Conservation (phyloP, 352 stramenopile species). For the Lagenidium giganteum region DNA sequence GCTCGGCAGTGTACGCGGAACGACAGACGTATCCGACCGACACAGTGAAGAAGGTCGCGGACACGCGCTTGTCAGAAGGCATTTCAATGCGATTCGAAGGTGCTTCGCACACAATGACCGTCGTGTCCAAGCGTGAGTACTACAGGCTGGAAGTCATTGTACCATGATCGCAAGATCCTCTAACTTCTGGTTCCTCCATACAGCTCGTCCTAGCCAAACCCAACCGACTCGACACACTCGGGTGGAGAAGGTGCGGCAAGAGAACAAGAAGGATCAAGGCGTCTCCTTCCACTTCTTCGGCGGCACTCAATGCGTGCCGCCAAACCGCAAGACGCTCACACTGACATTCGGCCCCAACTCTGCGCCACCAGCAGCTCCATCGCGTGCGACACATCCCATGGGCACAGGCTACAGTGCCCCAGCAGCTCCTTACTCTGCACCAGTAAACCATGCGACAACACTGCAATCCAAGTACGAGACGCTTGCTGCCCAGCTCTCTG, state of each 20-base stretch:
- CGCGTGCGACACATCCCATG: no score
- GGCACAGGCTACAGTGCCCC: background rate
- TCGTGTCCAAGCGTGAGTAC: no score
- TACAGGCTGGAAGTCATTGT: no score
- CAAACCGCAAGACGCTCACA: no score
- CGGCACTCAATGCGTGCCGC: conserved; percentile 1
- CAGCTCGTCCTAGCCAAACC: conserved; percentile 19
- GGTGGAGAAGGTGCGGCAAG: conserved; percentile 15
- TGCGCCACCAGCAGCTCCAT: background rate
- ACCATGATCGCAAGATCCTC: no score
- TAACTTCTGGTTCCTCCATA: no score
- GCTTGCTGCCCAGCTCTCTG: conserved; percentile 38
- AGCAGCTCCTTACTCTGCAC: background rate
- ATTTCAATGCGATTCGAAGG: no score
- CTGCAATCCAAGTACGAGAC: conserved; percentile 20
- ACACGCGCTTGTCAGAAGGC: conserved; percentile 39
- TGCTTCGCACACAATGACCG: no score
- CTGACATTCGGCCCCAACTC: background rate
- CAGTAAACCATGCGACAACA: background rate
- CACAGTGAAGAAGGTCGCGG: conserved; percentile 38
- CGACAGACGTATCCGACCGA: conserved; percentile 65
- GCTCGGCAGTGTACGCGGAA: conserved; percentile 48
- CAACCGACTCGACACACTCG: conserved; percentile 7
- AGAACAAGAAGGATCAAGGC: conserved; percentile 24
- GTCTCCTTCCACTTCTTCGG: conserved; percentile 66